These are phyloP conservation scores for Backusella luteola DNA, from an alignment of 192 early-diverging fungal species.

Conservation along the genomic window DNA sequence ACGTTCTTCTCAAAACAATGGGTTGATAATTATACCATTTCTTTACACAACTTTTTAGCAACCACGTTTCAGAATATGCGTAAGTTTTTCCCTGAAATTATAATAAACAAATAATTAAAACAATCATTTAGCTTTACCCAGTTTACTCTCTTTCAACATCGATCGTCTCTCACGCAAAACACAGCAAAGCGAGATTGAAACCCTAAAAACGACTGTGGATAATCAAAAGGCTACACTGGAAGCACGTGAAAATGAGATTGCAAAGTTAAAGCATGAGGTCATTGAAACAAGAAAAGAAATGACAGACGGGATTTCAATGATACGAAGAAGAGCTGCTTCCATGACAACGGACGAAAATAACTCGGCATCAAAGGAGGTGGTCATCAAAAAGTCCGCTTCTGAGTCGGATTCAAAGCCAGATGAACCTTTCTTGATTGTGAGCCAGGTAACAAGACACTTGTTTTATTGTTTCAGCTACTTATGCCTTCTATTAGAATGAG, in stretches of 20 bases:
- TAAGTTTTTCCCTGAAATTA: conserved; percentile 28
- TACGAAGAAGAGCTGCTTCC: conserved; percentile 31
- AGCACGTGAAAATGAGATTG: conserved; percentile 32
- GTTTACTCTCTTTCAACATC: conserved; percentile 53
- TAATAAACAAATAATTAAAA: not conserved
- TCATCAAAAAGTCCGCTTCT: not conserved
- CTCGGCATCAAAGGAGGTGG: not conserved
- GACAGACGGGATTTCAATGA: conserved; percentile 35
- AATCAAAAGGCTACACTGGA: conserved; percentile 25
- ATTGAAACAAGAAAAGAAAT: conserved; percentile 34
- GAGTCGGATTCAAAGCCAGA: not conserved
- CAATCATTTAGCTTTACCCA: conserved; percentile 44
- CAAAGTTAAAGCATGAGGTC: conserved; percentile 34
- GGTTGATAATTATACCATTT: conserved; percentile 59
- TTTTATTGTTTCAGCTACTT: too few relatives aligned
- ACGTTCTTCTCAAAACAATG: conserved; percentile 61
- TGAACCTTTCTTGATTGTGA: conserved; percentile 38
- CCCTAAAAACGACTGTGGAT: conserved; percentile 26
- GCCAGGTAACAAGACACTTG: conserved; percentile 17
- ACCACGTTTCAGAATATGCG: conserved; percentile 67
- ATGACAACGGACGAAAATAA: conserved; percentile 8
- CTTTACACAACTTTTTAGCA: conserved; percentile 60
- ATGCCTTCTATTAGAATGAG: conserved; percentile 38
- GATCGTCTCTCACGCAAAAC: conserved; percentile 45
- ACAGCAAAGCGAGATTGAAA: conserved; percentile 34